Percentiles rank a stretch among this genome's conserved stretches.
Conservation (phyloP, 768 basidiomycete species). For the Tylopilus subfusipes region DNA sequence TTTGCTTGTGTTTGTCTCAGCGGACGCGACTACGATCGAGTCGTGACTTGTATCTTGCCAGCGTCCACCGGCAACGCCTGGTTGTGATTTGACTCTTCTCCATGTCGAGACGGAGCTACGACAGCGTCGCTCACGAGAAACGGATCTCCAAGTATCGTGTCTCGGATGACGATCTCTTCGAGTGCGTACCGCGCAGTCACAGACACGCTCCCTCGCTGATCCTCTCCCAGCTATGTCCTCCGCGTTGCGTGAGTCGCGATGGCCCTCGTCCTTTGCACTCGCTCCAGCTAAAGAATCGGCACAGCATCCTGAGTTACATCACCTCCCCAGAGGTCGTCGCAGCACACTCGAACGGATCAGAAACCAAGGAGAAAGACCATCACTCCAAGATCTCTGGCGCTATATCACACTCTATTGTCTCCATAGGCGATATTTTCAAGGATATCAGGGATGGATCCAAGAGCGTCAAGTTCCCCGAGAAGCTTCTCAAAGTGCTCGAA, state of each 20-base stretch:
- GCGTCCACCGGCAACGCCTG: not conserved
- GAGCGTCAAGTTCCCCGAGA: constrained; percentile 92
- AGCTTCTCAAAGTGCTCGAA: constrained; percentile 86
- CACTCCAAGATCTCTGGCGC: constrained; percentile 64
- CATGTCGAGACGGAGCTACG: constrained; percentile 76
- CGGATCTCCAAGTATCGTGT: constrained; percentile 73
- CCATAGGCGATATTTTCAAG: constrained; percentile 77
- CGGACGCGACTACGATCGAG: too few species aligned
- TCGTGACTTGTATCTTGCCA: constrained; percentile 1
- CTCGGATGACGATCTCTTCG: constrained; percentile 82
- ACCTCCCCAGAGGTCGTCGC: constrained; percentile 53
- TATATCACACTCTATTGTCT: constrained; percentile 50
- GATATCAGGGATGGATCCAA: constrained; percentile 75
- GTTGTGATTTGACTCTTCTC: constrained; percentile 16
- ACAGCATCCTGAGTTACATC: constrained; percentile 70
- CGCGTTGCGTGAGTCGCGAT: constrained; percentile 70
- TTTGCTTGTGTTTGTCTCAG: constrained; percentile 5
- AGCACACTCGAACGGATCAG: constrained; percentile 30
- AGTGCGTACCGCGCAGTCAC: constrained; percentile 46
- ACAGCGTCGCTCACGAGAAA: constrained; percentile 65
- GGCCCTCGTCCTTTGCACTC: not conserved
- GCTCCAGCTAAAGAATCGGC: constrained; percentile 8
- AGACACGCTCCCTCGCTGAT: constrained; percentile 3
- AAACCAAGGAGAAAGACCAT: constrained; percentile 59
- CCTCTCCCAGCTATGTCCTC: constrained; percentile 61